Evolutionary conservation across 768 basidiomycete genomes (phyloP), one percentile per base, ranked within the genome.

Genomic region (Agrocybe chaxingu): DNA sequence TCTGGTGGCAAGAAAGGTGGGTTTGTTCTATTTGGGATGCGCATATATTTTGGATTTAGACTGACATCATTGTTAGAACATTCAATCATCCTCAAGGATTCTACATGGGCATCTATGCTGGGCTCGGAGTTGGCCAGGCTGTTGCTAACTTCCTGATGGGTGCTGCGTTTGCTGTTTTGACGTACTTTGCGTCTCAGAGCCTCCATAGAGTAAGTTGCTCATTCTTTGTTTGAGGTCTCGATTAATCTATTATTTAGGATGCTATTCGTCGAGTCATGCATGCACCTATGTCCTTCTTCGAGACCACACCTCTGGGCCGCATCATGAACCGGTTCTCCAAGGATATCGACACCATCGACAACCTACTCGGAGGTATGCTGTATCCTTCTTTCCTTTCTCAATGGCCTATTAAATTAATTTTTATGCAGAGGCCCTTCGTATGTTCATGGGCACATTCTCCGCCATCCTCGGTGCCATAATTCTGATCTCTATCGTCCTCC

Each of bases 271-370:
- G 85, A 16, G 79, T 93, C 42, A 80, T 95, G 78, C 80, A 84
- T 62, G 89, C 91, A 0, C 92, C 92, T 0, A 92, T 91, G 85
- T 83, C 82, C 6, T 94, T 92, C 71, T 95, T 92, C 62, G 93
- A 95, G 62, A 92, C 85, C 1, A 90, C 88, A 4, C 90, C 89
- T 5, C 75, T 90, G 16, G 93, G 93, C 11, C 82, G 91, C 8
- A 89, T 97, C 54, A 87, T 92, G 81, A 93, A 93, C 65, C 82
- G 92, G 11, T 92, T 97, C 64, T 84, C 89, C 1, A 92, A 92
- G 72, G 87, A 91, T 63, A 80, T 90, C 44, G 88, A 92, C 61
- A 91, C 88, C 0, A 76, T 91, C 46, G 90, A 92, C 62, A 92
- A 90, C 58, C 51, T 77, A 36, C 75, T 89, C 5, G 82, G 81